Percentiles rank a stretch among this genome's conserved stretches.
Evolutionary conservation across 768 basidiomycete species (phyloP).

Genomic region (Butyriboletus loyo): DNA sequence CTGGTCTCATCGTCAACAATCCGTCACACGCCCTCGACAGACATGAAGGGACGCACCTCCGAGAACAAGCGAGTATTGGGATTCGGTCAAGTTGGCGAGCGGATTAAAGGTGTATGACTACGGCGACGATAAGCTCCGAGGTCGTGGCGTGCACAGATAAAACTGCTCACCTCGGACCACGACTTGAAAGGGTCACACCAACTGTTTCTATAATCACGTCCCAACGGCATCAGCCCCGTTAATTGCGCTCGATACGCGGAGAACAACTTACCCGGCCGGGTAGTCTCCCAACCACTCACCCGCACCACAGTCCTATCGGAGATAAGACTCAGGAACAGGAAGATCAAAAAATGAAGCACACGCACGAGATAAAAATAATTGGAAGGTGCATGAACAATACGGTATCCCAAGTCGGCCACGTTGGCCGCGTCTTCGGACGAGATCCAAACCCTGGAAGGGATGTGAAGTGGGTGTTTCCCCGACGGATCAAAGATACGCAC

Average conservation of each 20-base stretch:
- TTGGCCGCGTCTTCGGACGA: conserved; percentile 38
- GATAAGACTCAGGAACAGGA: not conserved
- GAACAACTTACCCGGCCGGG: conserved; percentile 29
- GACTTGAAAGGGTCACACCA: conserved; percentile 55
- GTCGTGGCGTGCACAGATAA: not conserved
- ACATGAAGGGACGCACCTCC: conserved; percentile 21
- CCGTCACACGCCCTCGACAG: not conserved
- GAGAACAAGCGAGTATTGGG: conserved; percentile 38
- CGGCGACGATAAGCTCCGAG: conserved; percentile 5
- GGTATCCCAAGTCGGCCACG: conserved; percentile 39
- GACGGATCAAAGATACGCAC: conserved; percentile 12
- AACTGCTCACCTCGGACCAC: conserved; percentile 42
- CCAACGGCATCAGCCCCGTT: not conserved
- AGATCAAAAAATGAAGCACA: not conserved
- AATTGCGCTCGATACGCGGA: not conserved
- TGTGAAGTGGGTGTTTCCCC: not conserved
- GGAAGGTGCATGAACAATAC: conserved; percentile 46
- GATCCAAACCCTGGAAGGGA: conserved; percentile 42
- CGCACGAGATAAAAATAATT: conserved; percentile 53
- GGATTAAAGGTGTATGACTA: conserved; percentile 53
- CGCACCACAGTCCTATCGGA: conserved; percentile 42
- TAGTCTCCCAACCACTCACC: conserved; percentile 44
- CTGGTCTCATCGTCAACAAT: conserved; percentile 15
- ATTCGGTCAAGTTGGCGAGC: conserved; percentile 37
- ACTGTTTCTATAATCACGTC: conserved; percentile 29